Evolutionary conservation across 495 filamentous ascomycete genomes (phyloP).

Genomic region (Apodospora peruviana): DNA sequence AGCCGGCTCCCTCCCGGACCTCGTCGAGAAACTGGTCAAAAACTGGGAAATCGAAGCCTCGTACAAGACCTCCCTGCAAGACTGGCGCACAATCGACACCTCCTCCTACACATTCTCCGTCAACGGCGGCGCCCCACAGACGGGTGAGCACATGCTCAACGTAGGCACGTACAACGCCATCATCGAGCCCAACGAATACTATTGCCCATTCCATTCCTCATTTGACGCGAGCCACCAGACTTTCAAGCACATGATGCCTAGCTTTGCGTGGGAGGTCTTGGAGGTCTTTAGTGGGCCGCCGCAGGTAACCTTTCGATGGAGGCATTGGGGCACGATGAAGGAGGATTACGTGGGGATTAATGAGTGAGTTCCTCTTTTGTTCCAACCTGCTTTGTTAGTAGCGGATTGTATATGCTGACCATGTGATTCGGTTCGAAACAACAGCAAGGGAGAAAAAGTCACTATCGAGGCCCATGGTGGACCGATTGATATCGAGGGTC

Average conservation of each 20-base stretch:
- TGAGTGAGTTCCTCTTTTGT: conserved; percentile 35
- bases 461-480: conserved; percentile 49
- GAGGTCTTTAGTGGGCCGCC: conserved; percentile 61
- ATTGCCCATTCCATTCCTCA: conserved; percentile 51
- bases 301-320: conserved; percentile 54
- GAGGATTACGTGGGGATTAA: conserved; percentile 59
- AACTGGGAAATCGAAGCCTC: conserved; percentile 69
- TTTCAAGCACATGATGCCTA: conserved; percentile 66
- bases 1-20: conserved; percentile 47
- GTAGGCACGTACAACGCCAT: conserved; percentile 66
- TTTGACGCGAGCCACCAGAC: conserved; percentile 59
- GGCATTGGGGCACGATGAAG: conserved; percentile 62
- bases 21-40: conserved; percentile 66
- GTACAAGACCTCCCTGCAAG: conserved; percentile 53
- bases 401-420: neutral
- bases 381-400: neutral
- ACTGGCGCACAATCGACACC: conserved; percentile 59
- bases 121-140: conserved; percentile 50
- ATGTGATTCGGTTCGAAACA: neutral
- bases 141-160: conserved; percentile 58
- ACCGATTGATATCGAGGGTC: conserved; percentile 43
- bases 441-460: conserved; percentile 55
- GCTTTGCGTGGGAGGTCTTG: conserved; percentile 63
- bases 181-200: conserved; percentile 54
- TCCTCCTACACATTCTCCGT: conserved; percentile 54